Base-by-base conservation (phyloP, 106 monocot species). In the Dendrobium huoshanense region DNA sequence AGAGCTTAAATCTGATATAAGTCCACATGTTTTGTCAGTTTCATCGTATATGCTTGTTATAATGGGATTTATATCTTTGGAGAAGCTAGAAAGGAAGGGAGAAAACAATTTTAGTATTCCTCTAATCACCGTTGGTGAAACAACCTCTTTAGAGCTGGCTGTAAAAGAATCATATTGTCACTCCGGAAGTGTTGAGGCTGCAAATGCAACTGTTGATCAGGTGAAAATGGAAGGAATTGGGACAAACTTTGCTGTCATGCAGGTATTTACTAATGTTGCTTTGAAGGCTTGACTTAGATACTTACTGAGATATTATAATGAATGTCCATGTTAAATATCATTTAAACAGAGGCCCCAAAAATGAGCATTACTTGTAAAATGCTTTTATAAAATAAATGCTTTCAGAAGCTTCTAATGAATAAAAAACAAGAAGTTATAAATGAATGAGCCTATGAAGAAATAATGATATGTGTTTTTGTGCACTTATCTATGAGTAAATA, bases 151-250 rank as follows among this genome's bases (percentile, higher is more conserved):
- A 44, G 88, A 88, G 73, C 81, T 59, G 59, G 86, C 79, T 73
- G 83, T 85, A 5, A 83, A 64, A 31, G 84, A 86, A 10, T 86
- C 91, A 0, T 80, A 76, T 11, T 82, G 25, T 68, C 79, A 80
- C 78, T 95, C 84, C 49, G 84, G 87, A 61, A 87, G 72, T 55
- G 83, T 78, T 7, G 90, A 95, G 81, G 75, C 78, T 47, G 95
- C 95, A 22, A 75, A 83, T 51, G 92, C 90, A 59, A 86, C 95
- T 42, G 77, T 89, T 33, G 83, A 90, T 89, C 85, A 83, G 47
- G 87, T 95, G 65, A 95, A 92, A 85, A 86, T 90, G 40, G 91
- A 92, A 59, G 92, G 91, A 9, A 76, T 92, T 44, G 85, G 89
- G 20, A 86, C 84, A 25, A 92, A 95, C 80, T 48, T 95, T 72